These are phyloP conservation scores for Bauhinia variegata DNA, from an alignment of 306 rosid species.

Conservation along the genomic window DNA sequence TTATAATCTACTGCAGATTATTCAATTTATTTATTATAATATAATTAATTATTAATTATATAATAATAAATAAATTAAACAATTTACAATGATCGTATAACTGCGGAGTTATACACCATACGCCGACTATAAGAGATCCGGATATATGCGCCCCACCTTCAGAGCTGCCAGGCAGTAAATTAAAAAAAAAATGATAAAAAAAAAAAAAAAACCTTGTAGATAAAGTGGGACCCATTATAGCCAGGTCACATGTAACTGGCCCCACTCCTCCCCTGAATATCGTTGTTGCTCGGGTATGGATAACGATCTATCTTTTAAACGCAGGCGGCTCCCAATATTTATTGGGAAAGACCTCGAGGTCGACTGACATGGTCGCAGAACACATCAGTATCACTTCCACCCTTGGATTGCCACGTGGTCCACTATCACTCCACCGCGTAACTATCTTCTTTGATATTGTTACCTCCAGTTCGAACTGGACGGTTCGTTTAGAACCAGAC, in stretches of 20 bases:
- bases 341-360: constrained; percentile 15
- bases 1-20: too few species aligned
- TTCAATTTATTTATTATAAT: too few species aligned
- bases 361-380: constrained; percentile 26
- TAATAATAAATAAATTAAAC: too few species aligned
- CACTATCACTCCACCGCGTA: not conserved
- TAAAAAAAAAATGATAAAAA: too few species aligned
- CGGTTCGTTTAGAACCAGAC: not conserved
- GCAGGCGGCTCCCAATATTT: constrained; percentile 25
- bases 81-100: too few species aligned
- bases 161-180: too few species aligned
- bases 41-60: too few species aligned
- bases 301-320: constrained; percentile 6
- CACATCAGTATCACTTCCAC: constrained; percentile 5
- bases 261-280: not conserved
- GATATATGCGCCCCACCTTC: too few species aligned
- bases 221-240: constrained; percentile 51
- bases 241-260: constrained; percentile 31
- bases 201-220: constrained; percentile 30
- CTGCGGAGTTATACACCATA: too few species aligned
- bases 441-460: not conserved
- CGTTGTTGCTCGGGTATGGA: not conserved
- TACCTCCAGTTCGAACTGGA: not conserved
- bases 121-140: too few species aligned
- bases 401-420: constrained; percentile 31